A percentile compares a stretch with the other conserved stretches of the same genome.
Evolutionary conservation across 2,329 filamentous ascomycete genomes (phyloP).

Genomic region (Diaporthe ilicicola): DNA sequence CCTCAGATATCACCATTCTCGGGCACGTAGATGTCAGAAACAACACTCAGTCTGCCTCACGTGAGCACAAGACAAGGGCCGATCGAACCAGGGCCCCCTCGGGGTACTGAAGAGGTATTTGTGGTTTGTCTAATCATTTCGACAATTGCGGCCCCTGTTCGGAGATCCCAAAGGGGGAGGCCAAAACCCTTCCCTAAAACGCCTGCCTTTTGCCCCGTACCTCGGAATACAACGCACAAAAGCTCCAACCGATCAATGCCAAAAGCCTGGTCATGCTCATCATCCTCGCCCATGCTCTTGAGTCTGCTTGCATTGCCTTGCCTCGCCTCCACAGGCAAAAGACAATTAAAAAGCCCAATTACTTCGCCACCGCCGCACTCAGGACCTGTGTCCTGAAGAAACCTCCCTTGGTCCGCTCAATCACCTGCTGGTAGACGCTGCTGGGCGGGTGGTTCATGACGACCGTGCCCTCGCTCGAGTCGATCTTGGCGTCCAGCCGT

Average conservation of each 20-base stretch:
- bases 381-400: slow-evolving; percentile 99
- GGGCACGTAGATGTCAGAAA: no score
- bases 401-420: slow-evolving; percentile 97
- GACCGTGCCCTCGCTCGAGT: slow-evolving; percentile 98
- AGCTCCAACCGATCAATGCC: slow-evolving; percentile 26
- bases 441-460: slow-evolving; percentile 99
- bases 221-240: slow-evolving; percentile 26
- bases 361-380: slow-evolving; percentile 70
- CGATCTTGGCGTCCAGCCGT: slow-evolving; percentile 97
- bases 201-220: slow-evolving; percentile 25
- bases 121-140: slow-evolving; percentile 25
- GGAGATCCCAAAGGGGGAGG: slow-evolving; percentile 5
- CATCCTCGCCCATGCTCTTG: slow-evolving; percentile 23
- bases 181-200: slow-evolving; percentile 19
- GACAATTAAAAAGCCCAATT: slow-evolving; percentile 34
- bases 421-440: slow-evolving; percentile 99
- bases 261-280: slow-evolving; percentile 25
- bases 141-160: slow-evolving; percentile 19
- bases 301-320: background rate
- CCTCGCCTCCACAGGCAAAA: no score
- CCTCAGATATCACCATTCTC: no score
- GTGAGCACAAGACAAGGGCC: background rate
- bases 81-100: background rate
- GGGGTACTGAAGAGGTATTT: slow-evolving; percentile 5
- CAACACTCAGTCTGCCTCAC: background rate